phyloP scores from a whole-genome alignment of 768 basidiomycete species.

The Lactarius evosmus region DNA sequence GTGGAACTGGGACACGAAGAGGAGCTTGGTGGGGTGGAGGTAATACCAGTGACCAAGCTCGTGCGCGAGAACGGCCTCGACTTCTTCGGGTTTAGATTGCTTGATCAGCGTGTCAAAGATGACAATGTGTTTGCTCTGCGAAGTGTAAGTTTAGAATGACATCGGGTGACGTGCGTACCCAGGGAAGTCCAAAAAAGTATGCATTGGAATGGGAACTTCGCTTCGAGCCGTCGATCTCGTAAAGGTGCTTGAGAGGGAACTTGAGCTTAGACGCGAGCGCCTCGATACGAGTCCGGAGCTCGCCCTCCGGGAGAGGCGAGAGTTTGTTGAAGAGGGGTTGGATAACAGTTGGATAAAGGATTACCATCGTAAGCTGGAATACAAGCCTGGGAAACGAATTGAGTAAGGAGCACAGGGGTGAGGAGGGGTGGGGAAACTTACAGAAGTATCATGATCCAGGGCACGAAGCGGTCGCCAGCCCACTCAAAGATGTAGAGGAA shows the following conservation, averaged over 20 bases:
- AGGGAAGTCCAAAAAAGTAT: slow-evolving; percentile 97
- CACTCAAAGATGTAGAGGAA: slow-evolving; percentile 90
- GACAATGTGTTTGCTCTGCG: slow-evolving; percentile 87
- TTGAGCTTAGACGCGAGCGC: slow-evolving; percentile 72
- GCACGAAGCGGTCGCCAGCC: slow-evolving; percentile 91
- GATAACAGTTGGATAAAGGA: slow-evolving; percentile 81
- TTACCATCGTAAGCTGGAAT: slow-evolving; percentile 82
- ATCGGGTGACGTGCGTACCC: slow-evolving; percentile 47
- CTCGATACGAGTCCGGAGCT: slow-evolving; percentile 76
- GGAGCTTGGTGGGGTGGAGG: slow-evolving; percentile 85
- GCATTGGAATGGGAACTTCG: slow-evolving; percentile 94
- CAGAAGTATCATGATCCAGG: slow-evolving; percentile 93
- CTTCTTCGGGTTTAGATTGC: slow-evolving; percentile 84
- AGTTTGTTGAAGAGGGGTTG: slow-evolving; percentile 98
- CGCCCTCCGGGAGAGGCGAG: slow-evolving; percentile 75
- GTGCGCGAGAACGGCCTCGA: slow-evolving; percentile 96
- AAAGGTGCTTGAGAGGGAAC: slow-evolving; percentile 92
- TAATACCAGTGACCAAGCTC: slow-evolving; percentile 97
- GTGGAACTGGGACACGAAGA: slow-evolving; percentile 83
- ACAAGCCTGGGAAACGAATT: slow-evolving; percentile 48
- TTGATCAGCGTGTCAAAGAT: slow-evolving; percentile 97
- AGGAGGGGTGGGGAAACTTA: slow-evolving; percentile 38
- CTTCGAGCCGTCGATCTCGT: slow-evolving; percentile 97
- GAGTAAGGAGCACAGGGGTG: slow-evolving; percentile 3
- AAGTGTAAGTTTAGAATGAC: not conserved